Base-by-base conservation (phyloP, 2,329 filamentous ascomycete genomes). In the Biscogniauxia marginata region DNA sequence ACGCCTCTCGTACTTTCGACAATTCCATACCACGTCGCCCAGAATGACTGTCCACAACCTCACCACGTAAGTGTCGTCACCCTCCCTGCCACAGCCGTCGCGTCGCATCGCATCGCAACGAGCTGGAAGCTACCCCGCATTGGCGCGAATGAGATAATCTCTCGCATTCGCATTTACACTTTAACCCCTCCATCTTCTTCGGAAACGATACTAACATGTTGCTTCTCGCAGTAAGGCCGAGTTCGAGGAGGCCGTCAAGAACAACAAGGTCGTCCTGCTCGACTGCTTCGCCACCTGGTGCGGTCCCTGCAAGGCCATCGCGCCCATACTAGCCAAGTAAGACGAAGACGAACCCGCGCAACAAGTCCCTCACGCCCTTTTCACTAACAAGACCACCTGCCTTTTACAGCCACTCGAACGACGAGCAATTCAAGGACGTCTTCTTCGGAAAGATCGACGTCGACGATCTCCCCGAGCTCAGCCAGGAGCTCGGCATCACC, bases 221-320 rank as follows among this genome's bases (percentile, higher is more conserved):
- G 45, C 46, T 19, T 21, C 46, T 7, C 30, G 63, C 51, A 72
- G 70, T 21, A 58, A 63, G 61, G 68, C 65, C 13, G 66, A 55
- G 25, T 72, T 66, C 50, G 61, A 68, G 54, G 53, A 67, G 59
- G 68, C 68, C 49, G 34, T 72, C 45, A 57, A 66, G 60, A 50
- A 62, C 54, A 75, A 85, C 69, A 80, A 80, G 52, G 74, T 89
- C 62, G 83, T 96, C 65, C 78, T 97, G 59, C 78, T 98, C 69
- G 93, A 98, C 79, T 92, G 86, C 79, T 92, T 89, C 75, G 93
- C 93, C 55, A 85, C 80, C 61, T 97, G 93, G 93, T 98, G 93
- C 80, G 92, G 91, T 58, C 93, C 93, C 58, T 98, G 93, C 88
- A 96, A 93, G 81, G 83, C 87, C 67, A 95, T 97, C 68, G 85